Conservation (phyloP, 2,329 filamentous ascomycete species). For the Penicillium sclerotigenum region DNA sequence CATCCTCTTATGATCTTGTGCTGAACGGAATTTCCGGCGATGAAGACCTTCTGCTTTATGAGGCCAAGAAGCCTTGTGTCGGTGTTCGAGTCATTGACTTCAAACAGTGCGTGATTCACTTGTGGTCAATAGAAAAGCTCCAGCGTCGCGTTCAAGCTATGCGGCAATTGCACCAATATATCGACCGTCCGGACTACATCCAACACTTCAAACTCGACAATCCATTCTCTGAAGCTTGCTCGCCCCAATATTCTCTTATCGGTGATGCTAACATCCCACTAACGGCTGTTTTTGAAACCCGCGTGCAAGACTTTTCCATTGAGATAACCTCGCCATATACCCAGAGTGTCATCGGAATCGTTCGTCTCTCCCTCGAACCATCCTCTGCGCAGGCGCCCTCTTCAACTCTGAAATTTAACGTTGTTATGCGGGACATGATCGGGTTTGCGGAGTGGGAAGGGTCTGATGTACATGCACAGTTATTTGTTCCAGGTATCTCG, state of each 20-base stretch:
- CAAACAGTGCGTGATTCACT: slow-evolving; percentile 75
- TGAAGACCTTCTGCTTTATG: slow-evolving; percentile 77
- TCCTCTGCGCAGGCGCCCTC: slow-evolving; percentile 89
- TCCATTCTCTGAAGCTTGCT: slow-evolving; percentile 85
- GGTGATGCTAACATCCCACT: slow-evolving; percentile 92
- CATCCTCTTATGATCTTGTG: slow-evolving; percentile 94
- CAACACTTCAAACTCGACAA: slow-evolving; percentile 91
- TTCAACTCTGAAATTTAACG: slow-evolving; percentile 94
- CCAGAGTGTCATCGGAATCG: slow-evolving; percentile 81
- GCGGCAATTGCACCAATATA: slow-evolving; percentile 95
- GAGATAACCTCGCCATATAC: slow-evolving; percentile 93
- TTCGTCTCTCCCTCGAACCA: slow-evolving; percentile 86
- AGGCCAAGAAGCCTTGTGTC: slow-evolving; percentile 82
- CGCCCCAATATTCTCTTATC: slow-evolving; percentile 87
- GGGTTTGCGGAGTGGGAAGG: slow-evolving; percentile 96
- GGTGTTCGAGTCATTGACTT: slow-evolving; percentile 89
- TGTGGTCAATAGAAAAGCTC: slow-evolving; percentile 94
- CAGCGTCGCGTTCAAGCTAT: slow-evolving; percentile 83
- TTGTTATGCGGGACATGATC: slow-evolving; percentile 93
- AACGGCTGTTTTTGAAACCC: slow-evolving; percentile 86
- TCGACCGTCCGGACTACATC: slow-evolving; percentile 90
- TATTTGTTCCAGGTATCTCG: slow-evolving; percentile 90
- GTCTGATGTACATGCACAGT: slow-evolving; percentile 89
- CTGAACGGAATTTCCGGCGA: slow-evolving; percentile 85
- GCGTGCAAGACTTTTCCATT: slow-evolving; percentile 88